Base-by-base conservation (phyloP, 2,329 filamentous ascomycete species). In the Cladosporium colombiae region DNA sequence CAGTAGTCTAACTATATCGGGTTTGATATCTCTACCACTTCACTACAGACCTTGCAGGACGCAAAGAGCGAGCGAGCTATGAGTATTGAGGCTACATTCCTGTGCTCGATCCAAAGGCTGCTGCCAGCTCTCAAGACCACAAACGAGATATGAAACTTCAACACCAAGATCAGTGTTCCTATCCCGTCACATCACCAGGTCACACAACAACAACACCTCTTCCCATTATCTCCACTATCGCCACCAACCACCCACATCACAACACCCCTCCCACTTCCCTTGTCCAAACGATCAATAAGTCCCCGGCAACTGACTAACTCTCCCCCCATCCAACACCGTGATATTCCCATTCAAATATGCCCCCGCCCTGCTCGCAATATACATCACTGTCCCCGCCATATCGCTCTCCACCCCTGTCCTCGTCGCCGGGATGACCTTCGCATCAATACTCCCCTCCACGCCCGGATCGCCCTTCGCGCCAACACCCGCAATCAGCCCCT, bases 321-420 rank as follows among this genome's bases (percentile, higher is more conserved):
- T 67, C n/a, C 88, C 88, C 52, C 88, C 88, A 73, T 91, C 89
- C 0, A 86, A 79, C 11, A 90, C 77, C 37, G 89, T 78, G 23
- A 89, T 81, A 66, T 83, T 84, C 2, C 88, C 89, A 75, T 90
- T 91, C 68, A 85, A 79, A 75, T 89, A 91, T 8, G 84, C 85
- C 0, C 88, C 89, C 1, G 88, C 88, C 67, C 83, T 79, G 46
- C 85, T 86, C 4, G 86, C 86, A 72, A 91, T 78, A 78, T 87
- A 91, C 62, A 92, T 74, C 53, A 91, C 82, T 56, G 86, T 81
- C 1, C 89, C 88, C 1, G 82, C 86, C 81, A 91, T 86, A 71
- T 90, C 89, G 67, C 85, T 77, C 61, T 85, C 82, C 49, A 83
- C 81, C 2, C 88, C 88, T 66, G 84, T 79, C 53, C 88, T 80